Evolutionary conservation across 1,139 yeast genomes (phyloP).

Genomic region (Yamadazyma spencermartinsiae): DNA sequence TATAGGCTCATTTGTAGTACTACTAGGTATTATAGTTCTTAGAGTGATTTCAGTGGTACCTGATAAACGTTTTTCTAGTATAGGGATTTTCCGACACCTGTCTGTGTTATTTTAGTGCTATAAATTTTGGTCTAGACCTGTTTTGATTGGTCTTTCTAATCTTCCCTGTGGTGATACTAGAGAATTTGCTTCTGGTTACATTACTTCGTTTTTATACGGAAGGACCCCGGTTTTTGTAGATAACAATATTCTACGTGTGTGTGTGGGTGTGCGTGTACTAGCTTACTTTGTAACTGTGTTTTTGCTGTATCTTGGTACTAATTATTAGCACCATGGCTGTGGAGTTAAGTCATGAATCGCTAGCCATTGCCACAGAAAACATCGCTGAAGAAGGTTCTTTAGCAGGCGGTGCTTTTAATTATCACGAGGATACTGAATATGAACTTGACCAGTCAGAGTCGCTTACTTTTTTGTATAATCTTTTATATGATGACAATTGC

Average conservation of each 20-base stretch:
- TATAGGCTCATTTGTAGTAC: no score
- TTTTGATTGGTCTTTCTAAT: neutral
- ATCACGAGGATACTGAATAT: constrained; percentile 28
- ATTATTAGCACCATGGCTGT: constrained; percentile 11
- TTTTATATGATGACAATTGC: constrained; percentile 41
- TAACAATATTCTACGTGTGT: no score
- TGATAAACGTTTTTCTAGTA: no score
- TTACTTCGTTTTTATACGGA: no score
- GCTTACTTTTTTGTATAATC: constrained; percentile 39
- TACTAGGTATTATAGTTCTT: no score
- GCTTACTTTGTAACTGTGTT: no score
- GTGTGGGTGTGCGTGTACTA: no score
- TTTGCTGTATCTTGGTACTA: neutral
- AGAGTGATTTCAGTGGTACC: no score
- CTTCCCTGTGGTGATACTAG: neutral
- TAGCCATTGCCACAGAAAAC: constrained; percentile 9
- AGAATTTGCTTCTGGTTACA: neutral
- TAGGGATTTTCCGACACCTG: no score
- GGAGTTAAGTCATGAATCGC: constrained; percentile 15
- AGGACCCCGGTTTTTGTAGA: no score
- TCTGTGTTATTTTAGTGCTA: no score
- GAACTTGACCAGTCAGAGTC: constrained; percentile 45
- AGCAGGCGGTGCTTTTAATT: neutral
- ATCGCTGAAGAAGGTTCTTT: neutral
- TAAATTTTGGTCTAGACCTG: neutral